A percentile compares a stretch with the other conserved stretches of the same genome.
Conservation (phyloP, 1,284 basidiomycete species). For the Moesziomyces globuligerus region DNA sequence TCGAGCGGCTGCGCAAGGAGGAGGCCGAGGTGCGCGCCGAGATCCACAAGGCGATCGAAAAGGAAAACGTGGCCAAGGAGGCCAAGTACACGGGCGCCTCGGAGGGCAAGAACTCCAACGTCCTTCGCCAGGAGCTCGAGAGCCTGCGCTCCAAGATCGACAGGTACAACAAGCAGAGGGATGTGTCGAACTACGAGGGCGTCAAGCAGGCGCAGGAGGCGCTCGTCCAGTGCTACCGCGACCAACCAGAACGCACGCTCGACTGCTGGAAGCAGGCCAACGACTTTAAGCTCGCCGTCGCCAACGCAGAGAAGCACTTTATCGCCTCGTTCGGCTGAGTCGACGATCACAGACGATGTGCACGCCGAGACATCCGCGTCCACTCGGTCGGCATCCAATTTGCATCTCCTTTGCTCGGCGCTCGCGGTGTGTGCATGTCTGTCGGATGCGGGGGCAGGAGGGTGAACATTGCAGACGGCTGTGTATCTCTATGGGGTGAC, state of each 20-base stretch:
- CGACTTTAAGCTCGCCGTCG: constrained; percentile 78
- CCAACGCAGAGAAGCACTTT: constrained; percentile 73
- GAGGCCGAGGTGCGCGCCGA: constrained; percentile 58
- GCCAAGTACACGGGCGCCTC: constrained; percentile 49
- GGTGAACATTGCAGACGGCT: no score
- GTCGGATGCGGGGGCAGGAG: no score
- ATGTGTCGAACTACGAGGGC: constrained; percentile 72
- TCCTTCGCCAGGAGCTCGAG: constrained; percentile 60
- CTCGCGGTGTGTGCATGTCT: background rate
- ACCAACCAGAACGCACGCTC: constrained; percentile 73
- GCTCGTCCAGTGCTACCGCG: constrained; percentile 80
- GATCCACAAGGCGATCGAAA: constrained; percentile 63
- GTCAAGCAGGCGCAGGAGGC: constrained; percentile 74
- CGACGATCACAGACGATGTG: background rate
- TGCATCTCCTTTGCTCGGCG: no score
- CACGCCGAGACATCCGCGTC: background rate
- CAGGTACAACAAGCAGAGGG: constrained; percentile 74
- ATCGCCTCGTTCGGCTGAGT: constrained; percentile 28
- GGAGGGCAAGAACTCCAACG: constrained; percentile 57
- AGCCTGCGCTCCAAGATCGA: constrained; percentile 74
- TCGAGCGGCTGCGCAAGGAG: constrained; percentile 56
- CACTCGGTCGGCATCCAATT: no score
- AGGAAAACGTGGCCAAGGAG: constrained; percentile 58
- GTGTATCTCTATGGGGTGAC: no score
- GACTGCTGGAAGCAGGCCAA: constrained; percentile 81